Evolutionary conservation across 139 green algal species (phyloP), one percentile per base, ranked within the genome.

Genomic region (Diplosphaera chodatii): DNA sequence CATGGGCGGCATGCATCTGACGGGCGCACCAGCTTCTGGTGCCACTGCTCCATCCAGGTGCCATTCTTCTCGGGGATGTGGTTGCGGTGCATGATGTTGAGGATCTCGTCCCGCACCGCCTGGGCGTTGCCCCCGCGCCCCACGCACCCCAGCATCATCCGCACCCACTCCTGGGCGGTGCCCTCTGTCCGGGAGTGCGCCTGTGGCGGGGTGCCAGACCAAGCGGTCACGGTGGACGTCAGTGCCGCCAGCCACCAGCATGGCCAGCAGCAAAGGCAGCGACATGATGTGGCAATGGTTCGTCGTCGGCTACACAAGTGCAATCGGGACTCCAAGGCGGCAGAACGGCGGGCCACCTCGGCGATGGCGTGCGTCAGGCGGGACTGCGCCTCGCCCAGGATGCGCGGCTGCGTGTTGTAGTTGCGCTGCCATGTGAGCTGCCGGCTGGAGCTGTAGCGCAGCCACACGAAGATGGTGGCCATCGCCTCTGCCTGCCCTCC

Each of bases 381-480:
- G 63, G 92, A 87, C 85, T 99, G 94, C 10, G 92, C 89, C n/a
- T 82, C 79, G 6, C 84, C 87, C 70, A 97, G 82, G 72, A 95
- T 92, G 72, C 92, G 87, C 13, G 92, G 92, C 84, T 99, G 96
- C 40, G 97, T 98, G 89, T 99, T 99, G 89, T 99, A 99, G 88
- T 99, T 98, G 71, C 93, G 84, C 91, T 99, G 97, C 94, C 94
- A 99, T 18, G 94, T 97, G 32, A 99, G 90, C 82, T 98, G 91
- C 69, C 95, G 88, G 10, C 86, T 92, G 40, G 89, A 67, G 63
- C 79, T 90, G 89, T 96, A 99, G 32, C 95, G 85, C 82, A 99
- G 89, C 94, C 94, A 98, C 40, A 96, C 85, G 78, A 92, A 98
- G 68, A 99, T 82, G 72, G 78, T 77, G 1, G 83, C 80, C 77